phyloP scores from a whole-genome alignment of 1,284 basidiomycete genomes.

The Sanghuangporus sanghuang region DNA sequence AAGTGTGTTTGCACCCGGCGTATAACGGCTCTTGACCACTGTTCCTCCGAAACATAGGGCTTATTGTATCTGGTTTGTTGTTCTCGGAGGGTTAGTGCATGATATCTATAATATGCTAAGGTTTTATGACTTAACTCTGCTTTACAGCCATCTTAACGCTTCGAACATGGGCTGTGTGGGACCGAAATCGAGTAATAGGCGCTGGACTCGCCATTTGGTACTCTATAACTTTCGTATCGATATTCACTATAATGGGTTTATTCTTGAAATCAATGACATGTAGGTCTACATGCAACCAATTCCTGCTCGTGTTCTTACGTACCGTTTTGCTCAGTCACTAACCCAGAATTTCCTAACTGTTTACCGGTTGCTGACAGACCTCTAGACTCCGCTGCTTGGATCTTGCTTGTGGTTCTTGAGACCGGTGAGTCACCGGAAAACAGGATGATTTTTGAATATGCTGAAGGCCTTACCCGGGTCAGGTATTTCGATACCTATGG shows the following conservation, averaged over 20 bases:
- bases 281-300: not conserved
- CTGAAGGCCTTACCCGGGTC: not conserved
- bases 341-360: not conserved
- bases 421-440: not conserved
- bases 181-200: not conserved
- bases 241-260: not conserved
- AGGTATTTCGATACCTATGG: not conserved
- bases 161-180: conserved; percentile 14
- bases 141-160: not conserved
- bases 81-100: not conserved
- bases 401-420: not conserved
- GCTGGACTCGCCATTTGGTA: conserved; percentile 2
- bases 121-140: not conserved
- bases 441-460: not conserved
- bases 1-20: not conserved
- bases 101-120: not conserved
- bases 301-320: not conserved
- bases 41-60: not conserved
- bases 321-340: not conserved
- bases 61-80: not conserved
- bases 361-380: not conserved
- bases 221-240: not conserved
- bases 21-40: too few species aligned
- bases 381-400: not conserved
- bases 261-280: not conserved